These are phyloP conservation scores for Chrysanthemum makinoi DNA, from an alignment of 129 eudicot species.

Conservation along the genomic window DNA sequence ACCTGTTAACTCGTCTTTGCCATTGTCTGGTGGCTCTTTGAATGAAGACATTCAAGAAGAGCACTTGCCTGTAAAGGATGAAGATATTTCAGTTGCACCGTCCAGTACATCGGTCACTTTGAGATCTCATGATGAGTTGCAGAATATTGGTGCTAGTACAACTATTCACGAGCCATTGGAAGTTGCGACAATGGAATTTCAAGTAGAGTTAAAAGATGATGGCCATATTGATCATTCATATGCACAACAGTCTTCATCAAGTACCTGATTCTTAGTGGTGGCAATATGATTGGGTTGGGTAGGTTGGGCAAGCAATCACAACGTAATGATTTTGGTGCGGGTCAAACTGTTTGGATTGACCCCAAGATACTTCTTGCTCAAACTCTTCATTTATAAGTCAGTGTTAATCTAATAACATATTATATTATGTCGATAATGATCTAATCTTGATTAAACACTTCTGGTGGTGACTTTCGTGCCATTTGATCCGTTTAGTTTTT, in stretches of 20 bases:
- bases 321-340: neutral
- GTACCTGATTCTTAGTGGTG: constrained; percentile 33
- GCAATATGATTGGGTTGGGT: neutral
- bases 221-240: constrained; percentile 13
- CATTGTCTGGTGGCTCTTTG: constrained; percentile 19
- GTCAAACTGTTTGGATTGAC: neutral
- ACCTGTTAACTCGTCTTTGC: constrained; percentile 15
- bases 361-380: neutral
- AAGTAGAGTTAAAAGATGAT: constrained; percentile 26
- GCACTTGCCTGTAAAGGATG: neutral
- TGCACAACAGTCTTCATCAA: constrained; percentile 35
- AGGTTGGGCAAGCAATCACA: neutral
- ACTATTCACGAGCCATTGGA: constrained; percentile 26
- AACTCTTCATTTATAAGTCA: neutral
- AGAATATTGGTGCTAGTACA: constrained; percentile 12
- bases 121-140: constrained; percentile 28
- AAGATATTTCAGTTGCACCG: constrained; percentile 18
- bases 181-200: constrained; percentile 28
- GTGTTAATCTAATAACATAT: neutral
- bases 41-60: constrained; percentile 22
- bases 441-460: neutral
- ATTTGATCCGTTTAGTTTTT: neutral
- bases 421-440: neutral
- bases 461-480: neutral
- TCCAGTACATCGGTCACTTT: constrained; percentile 18